Evolutionary conservation across 2,329 filamentous ascomycete species (phyloP).

Genomic region (Sporothrix sp.): DNA sequence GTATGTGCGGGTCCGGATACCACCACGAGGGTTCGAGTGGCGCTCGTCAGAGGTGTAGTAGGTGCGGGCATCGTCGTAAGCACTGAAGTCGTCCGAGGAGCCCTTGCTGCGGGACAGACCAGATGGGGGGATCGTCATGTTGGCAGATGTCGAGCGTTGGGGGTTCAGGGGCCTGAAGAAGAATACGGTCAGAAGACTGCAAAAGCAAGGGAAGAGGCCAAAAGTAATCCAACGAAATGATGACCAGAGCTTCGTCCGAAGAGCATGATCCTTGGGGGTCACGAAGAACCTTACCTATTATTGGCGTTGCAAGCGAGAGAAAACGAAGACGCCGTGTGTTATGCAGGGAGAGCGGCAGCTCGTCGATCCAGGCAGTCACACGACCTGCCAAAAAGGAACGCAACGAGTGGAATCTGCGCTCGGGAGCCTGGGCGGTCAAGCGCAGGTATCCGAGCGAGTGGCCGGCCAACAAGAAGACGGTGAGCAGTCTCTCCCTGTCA

Average conservation of each 20-base stretch:
- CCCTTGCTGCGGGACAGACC: conserved; percentile 19
- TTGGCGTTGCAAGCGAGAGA: conserved; percentile 5
- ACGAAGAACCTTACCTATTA: background rate
- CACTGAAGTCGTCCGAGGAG: conserved; percentile 37
- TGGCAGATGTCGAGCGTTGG: background rate
- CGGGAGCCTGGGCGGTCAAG: too few species aligned
- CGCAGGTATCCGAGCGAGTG: background rate
- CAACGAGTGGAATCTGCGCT: too few species aligned
- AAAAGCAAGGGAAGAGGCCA: too few species aligned
- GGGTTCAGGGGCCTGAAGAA: background rate
- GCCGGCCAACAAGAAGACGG: too few species aligned
- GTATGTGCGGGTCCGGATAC: conserved; percentile 45
- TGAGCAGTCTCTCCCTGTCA: too few species aligned
- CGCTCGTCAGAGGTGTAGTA: conserved; percentile 50
- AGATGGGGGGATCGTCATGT: background rate
- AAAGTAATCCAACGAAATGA: too few species aligned
- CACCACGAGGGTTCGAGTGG: conserved; percentile 36
- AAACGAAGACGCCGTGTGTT: background rate
- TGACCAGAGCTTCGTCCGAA: background rate
- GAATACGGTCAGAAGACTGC: background rate
- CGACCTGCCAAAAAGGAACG: background rate
- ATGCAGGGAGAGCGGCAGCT: background rate
- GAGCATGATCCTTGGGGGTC: background rate
- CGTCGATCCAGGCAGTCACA: conserved; percentile 1
- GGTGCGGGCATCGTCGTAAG: conserved; percentile 49